phyloP scores from a whole-genome alignment of 2,329 filamentous ascomycete genomes.

The Pyrenochaeta sp. region DNA sequence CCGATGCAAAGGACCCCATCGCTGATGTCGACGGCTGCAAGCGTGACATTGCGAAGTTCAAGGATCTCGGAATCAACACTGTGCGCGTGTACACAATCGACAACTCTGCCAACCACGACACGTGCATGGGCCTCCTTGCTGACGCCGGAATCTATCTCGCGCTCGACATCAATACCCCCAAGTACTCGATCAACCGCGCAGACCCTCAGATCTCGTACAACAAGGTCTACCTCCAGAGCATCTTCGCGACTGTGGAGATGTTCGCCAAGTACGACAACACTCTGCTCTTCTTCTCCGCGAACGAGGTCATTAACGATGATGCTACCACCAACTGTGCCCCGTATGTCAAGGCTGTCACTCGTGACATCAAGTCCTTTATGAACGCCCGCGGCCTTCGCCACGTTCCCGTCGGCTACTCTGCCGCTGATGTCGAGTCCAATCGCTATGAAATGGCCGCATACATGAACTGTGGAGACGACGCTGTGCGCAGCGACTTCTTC shows the following conservation, averaged over 20 bases:
- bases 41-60: conserved; percentile 82
- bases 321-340: conserved; percentile 69
- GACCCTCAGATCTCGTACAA: conserved; percentile 83
- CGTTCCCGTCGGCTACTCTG: conserved; percentile 82
- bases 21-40: conserved; percentile 73
- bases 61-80: conserved; percentile 87
- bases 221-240: conserved; percentile 79
- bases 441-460: conserved; percentile 86
- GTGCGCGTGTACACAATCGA: conserved; percentile 93
- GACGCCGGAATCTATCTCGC: conserved; percentile 92
- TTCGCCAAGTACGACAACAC: conserved; percentile 87
- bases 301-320: conserved; percentile 77
- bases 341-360: conserved; percentile 76
- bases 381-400: conserved; percentile 70
- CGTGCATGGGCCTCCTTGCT: conserved; percentile 82
- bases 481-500: conserved; percentile 86
- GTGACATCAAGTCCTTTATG: conserved; percentile 83
- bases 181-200: conserved; percentile 84
- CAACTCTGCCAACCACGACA: conserved; percentile 81
- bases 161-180: conserved; percentile 88
- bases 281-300: conserved; percentile 81
- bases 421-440: conserved; percentile 85
- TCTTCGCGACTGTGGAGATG: conserved; percentile 87
- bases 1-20: conserved; percentile 74
- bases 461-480: conserved; percentile 90